Base-by-base conservation (phyloP, 768 basidiomycete genomes). In the Imleria badia region DNA sequence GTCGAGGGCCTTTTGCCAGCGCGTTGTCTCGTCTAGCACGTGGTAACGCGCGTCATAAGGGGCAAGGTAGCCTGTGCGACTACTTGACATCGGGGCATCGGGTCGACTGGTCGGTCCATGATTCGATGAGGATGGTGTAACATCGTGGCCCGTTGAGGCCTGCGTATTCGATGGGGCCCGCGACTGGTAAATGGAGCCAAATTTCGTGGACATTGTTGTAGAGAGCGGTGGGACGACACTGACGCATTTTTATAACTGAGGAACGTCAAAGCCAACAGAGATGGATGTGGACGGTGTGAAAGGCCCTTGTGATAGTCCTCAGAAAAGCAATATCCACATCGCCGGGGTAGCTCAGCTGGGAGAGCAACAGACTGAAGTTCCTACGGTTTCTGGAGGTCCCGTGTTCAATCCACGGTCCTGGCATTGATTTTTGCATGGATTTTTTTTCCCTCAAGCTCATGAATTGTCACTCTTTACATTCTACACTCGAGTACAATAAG, bases 341-440 rank as follows among this genome's bases (percentile, higher is more conserved):
- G 81, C 80, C 81, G 79, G 77, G 78, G 73, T 84, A 84, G 82
- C 82, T 84, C 82, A 84, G 81, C 77, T 83, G 82, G 82, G 82
- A 84, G 82, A 83, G 82, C 82, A 82, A 79, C 78, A 83, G 82
- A 83, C 82, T 84, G 82, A 84, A 84, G 54, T 53, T 45, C 5
- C 6, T 11, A 10, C 31, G 38, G 3, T 41, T 53, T 55, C 54
- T 55, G 54, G 54, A 80, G 78, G 79, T 80, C 77, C 75, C 74
- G 74, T 77, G 77, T 79, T 80, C 78, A 73, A 79, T 75, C 77
- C 79, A 76, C 76, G 75, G 77, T 78, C 73, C 67, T 77, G 78
- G 78, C 79, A 79, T 65, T 35, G 40, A 12, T 54, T 57, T 54
- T 47, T 39, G n/a, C 6, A 38, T 1, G 29, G 8, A 7, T 54